These are phyloP conservation scores for Vigna reflexopilosa DNA, from an alignment of 306 rosid genomes.

Conservation along the genomic window DNA sequence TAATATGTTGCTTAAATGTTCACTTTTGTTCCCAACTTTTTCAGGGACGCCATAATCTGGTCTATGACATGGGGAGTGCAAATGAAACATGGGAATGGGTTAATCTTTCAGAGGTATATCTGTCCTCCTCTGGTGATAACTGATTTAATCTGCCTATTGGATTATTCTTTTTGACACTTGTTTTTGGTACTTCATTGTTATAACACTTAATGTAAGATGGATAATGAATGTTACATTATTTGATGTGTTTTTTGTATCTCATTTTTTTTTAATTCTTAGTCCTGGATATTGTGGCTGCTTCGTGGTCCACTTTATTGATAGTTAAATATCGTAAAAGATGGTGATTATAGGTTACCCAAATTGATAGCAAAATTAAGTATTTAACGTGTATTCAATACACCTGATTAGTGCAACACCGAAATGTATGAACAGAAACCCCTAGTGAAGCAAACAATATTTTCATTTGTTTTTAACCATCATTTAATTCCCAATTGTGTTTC, in stretches of 20 bases:
- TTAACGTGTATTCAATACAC: constrained; percentile 11
- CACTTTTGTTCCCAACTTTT: constrained; percentile 32
- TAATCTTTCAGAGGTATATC: constrained; percentile 86
- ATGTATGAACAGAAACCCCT: constrained; percentile 8
- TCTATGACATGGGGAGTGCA: constrained; percentile 75
- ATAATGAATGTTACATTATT: background rate
- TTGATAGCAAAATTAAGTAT: background rate
- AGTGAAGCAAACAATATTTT: constrained; percentile 14
- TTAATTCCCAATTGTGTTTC: constrained; percentile 25
- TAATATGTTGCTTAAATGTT: constrained; percentile 29
- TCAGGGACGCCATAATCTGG: constrained; percentile 89
- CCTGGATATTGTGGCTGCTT: background rate
- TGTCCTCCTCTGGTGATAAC: constrained; percentile 10
- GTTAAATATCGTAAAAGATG: background rate
- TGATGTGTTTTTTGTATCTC: background rate
- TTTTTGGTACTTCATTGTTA: background rate
- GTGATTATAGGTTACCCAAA: background rate
- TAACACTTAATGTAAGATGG: background rate
- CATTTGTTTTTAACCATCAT: constrained; percentile 18
- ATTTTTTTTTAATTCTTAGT: background rate
- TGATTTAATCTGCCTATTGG: background rate
- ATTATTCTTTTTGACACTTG: background rate
- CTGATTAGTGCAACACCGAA: background rate
- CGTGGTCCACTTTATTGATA: background rate
- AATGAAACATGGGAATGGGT: constrained; percentile 97